Conservation (phyloP, 148 eudicot genomes). For the Pouteria glomerata region DNA sequence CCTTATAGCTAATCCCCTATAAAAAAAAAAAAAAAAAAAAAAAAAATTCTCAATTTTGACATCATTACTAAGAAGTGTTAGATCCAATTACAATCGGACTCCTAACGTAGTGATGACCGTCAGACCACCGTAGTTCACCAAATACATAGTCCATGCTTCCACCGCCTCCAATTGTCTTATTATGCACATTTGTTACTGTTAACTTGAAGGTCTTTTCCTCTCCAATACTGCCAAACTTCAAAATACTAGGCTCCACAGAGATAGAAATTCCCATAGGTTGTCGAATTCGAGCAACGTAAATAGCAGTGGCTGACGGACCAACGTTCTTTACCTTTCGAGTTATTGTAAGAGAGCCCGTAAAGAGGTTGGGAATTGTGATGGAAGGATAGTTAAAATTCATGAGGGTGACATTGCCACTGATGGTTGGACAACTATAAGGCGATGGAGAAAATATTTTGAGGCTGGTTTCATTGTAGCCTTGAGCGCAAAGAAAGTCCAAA, state of each 20-base stretch:
- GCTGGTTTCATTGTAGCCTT: conserved; percentile 39
- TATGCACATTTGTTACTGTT: conserved; percentile 18
- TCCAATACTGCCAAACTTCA: conserved; percentile 38
- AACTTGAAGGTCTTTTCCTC: conserved; percentile 45
- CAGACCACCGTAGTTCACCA: conserved; percentile 58
- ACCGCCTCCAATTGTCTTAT: not conserved
- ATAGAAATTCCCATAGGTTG: conserved; percentile 32
- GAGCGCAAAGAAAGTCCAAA: conserved; percentile 51
- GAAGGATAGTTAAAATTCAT: conserved; percentile 54
- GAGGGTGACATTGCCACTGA: conserved; percentile 5
- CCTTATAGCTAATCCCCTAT: too few relatives aligned
- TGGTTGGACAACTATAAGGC: conserved; percentile 26
- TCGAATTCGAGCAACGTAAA: conserved; percentile 26
- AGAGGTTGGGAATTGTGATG: conserved; percentile 43
- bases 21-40: too few relatives aligned
- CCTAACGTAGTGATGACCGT: conserved; percentile 55
- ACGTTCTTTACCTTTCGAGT: conserved; percentile 57
- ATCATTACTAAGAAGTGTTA: not conserved
- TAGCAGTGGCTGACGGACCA: conserved; percentile 34
- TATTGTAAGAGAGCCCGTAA: conserved; percentile 29
- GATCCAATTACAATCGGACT: conserved; percentile 47
- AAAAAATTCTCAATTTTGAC: too few relatives aligned
- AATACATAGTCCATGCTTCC: conserved; percentile 35
- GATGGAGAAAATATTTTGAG: conserved; percentile 18
- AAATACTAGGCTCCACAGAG: conserved; percentile 29